Base-by-base conservation (phyloP, 129 eudicot genomes). In the Centella asiatica region DNA sequence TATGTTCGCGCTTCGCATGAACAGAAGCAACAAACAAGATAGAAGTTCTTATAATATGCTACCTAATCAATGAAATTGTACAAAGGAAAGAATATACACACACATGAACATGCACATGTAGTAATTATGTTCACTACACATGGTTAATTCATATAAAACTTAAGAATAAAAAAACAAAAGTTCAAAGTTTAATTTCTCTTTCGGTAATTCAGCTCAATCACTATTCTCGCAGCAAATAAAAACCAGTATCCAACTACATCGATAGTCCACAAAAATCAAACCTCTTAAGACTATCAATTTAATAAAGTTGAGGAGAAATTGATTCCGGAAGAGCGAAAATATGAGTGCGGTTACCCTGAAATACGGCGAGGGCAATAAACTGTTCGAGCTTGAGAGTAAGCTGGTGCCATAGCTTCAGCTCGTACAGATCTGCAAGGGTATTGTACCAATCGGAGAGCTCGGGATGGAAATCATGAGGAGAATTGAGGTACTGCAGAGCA, bases 381-480 rank as follows among this genome's bases (percentile, higher is more conserved):
- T 85, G 92, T 64, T 89, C 95, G 53, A 90, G 95, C 71, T 86
- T 90, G 59, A 78, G 88, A 58, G 97, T 75, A 45, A 85, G 95
- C 77, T 89, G 97, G 49, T 89, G 97, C 97, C 95, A 89, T 47
- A 89, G 82, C 77, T 89, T 89, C 62, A 87, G 73, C 65, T 89
- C 92, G 76, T 89, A 85, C 71, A 89, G 88, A 86, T 89, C 97
- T 65, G 97, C 77, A 22, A 89, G 86, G 56, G 95, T 70, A 17
- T 66, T 75, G 68, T 72, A 85, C 88, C 97, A 85, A 33, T 89
- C 97, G 33, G 86, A 68, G 1, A 89, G 92, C 80, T 86, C 97
- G 14, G 97, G 95, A 56, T 89, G 92, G 23, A 82, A 72, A 63
- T 25, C 76, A 12, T 95, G 83, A 17, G 78, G 78, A 0, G 89